These are phyloP conservation scores for Penicillium robsamsonii DNA, from an alignment of 495 filamentous ascomycete species.

Conservation along the genomic window DNA sequence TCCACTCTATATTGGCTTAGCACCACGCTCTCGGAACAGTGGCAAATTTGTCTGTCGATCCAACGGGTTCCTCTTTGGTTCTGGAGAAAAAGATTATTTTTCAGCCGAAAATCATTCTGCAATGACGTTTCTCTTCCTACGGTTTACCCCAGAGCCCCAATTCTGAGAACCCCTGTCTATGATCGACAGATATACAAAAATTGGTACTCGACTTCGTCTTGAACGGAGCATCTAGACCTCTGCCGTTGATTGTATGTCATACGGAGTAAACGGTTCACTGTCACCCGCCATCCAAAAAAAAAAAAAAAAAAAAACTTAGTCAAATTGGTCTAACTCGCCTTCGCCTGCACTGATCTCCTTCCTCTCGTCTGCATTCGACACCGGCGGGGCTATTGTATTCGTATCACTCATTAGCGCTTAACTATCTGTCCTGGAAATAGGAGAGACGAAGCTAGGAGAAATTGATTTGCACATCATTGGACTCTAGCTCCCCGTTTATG, in stretches of 20 bases:
- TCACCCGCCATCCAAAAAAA: neutral
- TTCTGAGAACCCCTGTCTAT: neutral
- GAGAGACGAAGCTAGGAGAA: conserved; percentile 1
- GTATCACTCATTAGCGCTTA: conserved; percentile 3
- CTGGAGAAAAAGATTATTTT: neutral
- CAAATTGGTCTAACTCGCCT: neutral
- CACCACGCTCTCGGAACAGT: neutral
- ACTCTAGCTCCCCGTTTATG: conserved; percentile 6
- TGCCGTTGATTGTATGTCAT: neutral
- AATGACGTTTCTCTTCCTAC: conserved; percentile 9
- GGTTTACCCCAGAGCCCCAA: neutral
- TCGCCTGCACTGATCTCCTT: neutral
- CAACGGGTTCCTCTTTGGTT: neutral
- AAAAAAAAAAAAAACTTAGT: neutral
- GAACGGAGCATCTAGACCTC: neutral
- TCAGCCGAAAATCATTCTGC: neutral
- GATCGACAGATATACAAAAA: neutral
- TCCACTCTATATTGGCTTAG: neutral
- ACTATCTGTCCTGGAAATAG: neutral
- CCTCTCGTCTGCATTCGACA: neutral
- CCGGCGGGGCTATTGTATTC: neutral
- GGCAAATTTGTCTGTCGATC: conserved; percentile 8
- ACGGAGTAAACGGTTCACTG: too few relatives aligned
- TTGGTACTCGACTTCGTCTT: neutral
- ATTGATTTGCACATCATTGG: conserved; percentile 9